These are phyloP conservation scores for Septoria linicola DNA, from an alignment of 2,329 filamentous ascomycete species.

Conservation along the genomic window DNA sequence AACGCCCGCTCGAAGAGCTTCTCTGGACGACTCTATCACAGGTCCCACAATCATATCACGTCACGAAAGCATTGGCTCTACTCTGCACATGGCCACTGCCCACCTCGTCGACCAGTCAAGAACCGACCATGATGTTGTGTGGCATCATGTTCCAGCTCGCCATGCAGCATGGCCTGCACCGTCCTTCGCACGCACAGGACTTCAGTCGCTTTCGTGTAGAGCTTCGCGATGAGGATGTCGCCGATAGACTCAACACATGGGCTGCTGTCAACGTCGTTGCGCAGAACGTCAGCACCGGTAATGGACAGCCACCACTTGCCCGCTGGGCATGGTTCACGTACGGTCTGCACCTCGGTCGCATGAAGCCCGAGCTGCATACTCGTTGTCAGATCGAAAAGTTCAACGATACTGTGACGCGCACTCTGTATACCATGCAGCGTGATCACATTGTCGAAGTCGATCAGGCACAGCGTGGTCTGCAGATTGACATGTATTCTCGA, in stretches of 20 bases:
- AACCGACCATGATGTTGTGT: slow-evolving; percentile 77
- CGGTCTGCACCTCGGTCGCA: slow-evolving; percentile 69
- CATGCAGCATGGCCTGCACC: slow-evolving; percentile 77
- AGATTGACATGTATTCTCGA: slow-evolving; percentile 40
- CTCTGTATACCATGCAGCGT: slow-evolving; percentile 75
- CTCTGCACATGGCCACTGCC: slow-evolving; percentile 80
- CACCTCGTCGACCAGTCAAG: slow-evolving; percentile 75
- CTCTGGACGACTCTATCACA: slow-evolving; percentile 76
- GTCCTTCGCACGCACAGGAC: slow-evolving; percentile 78
- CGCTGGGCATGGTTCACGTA: slow-evolving; percentile 61
- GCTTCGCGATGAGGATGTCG: slow-evolving; percentile 73
- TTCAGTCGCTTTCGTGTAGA: slow-evolving; percentile 68
- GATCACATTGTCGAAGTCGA: slow-evolving; percentile 61
- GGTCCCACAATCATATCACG: slow-evolving; percentile 74
- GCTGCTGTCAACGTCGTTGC: slow-evolving; percentile 82
- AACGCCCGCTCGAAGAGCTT: slow-evolving; percentile 64
- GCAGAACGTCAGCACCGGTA: slow-evolving; percentile 76
- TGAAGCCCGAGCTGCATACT: slow-evolving; percentile 62
- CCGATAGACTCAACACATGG: slow-evolving; percentile 78
- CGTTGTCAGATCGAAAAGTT: slow-evolving; percentile 71
- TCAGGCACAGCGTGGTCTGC: slow-evolving; percentile 38
- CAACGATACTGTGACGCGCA: slow-evolving; percentile 73
- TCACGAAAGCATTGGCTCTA: slow-evolving; percentile 77
- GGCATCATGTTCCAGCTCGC: slow-evolving; percentile 86
- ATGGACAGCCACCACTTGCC: slow-evolving; percentile 68